These are phyloP conservation scores for Orbilia blumenaviensis DNA, from an alignment of 2,329 filamentous ascomycete genomes.

Conservation along the genomic window DNA sequence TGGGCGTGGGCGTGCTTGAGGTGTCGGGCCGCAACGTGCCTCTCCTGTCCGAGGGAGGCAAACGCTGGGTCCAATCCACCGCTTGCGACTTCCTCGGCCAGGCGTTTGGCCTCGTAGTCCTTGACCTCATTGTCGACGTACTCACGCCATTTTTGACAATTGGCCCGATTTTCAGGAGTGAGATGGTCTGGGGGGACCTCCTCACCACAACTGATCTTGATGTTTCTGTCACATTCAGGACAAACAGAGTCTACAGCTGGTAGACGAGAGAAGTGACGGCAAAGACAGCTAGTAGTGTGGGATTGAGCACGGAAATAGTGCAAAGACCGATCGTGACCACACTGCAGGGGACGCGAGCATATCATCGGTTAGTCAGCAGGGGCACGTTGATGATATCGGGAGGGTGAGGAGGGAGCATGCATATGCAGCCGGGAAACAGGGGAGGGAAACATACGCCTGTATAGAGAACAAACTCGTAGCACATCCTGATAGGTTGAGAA, in stretches of 20 bases:
- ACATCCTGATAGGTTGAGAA: conserved; percentile 23
- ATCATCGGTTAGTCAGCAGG: neutral
- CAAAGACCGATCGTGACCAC: conserved; percentile 45
- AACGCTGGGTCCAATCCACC: neutral
- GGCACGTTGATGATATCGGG: neutral
- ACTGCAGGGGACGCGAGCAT: conserved; percentile 11
- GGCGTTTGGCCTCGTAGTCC: conserved; percentile 9
- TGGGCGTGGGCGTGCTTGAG: conserved; percentile 4
- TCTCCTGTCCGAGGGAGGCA: neutral
- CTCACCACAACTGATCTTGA: conserved; percentile 4
- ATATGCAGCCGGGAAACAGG: neutral
- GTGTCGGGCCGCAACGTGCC: neutral
- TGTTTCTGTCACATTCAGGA: conserved; percentile 29
- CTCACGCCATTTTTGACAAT: conserved; percentile 22
- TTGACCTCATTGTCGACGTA: conserved; percentile 37
- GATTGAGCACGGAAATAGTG: conserved; percentile 35
- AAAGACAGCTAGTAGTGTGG: conserved; percentile 28
- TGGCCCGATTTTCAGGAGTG: conserved; percentile 27
- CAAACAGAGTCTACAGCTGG: conserved; percentile 7
- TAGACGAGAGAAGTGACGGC: conserved; percentile 29
- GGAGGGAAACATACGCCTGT: conserved; percentile 19
- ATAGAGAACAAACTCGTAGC: conserved; percentile 42
- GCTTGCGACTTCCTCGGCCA: neutral
- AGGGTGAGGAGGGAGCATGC: neutral
- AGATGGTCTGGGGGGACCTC: conserved; percentile 27